phyloP scores from a whole-genome alignment of 805 yeast species.

The Ogataea methylovora region DNA sequence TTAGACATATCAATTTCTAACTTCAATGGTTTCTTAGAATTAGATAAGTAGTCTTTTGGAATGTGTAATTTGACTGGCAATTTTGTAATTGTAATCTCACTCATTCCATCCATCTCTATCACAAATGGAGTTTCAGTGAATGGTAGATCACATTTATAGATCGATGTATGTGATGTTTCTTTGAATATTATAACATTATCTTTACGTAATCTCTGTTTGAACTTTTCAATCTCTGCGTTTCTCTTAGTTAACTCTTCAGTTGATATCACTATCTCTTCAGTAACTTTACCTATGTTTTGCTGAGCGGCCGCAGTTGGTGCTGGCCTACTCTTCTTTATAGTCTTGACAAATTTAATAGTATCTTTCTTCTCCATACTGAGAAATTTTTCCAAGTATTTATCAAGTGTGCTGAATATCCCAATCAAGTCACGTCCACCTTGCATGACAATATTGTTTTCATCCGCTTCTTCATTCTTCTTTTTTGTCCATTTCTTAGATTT shows the following conservation, averaged over 20 bases:
- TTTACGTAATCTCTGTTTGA: slow-evolving; percentile 18
- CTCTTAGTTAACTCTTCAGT: slow-evolving; percentile 8
- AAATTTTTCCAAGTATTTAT: slow-evolving; percentile 49
- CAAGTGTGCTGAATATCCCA: slow-evolving; percentile 49
- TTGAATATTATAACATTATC: slow-evolving; percentile 17
- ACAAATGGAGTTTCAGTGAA: slow-evolving; percentile 21
- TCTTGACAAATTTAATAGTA: slow-evolving; percentile 50
- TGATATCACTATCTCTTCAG: slow-evolving; percentile 3
- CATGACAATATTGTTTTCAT: slow-evolving; percentile 19
- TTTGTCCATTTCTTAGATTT: slow-evolving; percentile 3
- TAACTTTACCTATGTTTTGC: slow-evolving; percentile 2
- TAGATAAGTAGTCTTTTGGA: slow-evolving; percentile 24
- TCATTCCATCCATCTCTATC: slow-evolving; percentile 18
- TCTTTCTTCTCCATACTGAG: slow-evolving; percentile 51
- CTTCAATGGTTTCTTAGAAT: slow-evolving; percentile 17
- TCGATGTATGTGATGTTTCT: slow-evolving; percentile 20
- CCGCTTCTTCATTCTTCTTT: slow-evolving; percentile 9
- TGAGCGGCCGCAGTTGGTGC: slow-evolving; percentile 2
- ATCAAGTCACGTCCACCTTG: slow-evolving; percentile 39
- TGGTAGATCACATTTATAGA: slow-evolving; percentile 18
- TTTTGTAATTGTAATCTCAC: slow-evolving; percentile 16
- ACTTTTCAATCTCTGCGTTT: slow-evolving; percentile 16
- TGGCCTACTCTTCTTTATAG: slow-evolving; percentile 10
- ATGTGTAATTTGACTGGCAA: slow-evolving; percentile 22
- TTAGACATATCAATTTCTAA: slow-evolving; percentile 26